Base-by-base conservation (phyloP, 1,284 basidiomycete genomes). In the Sphagnurus paluster region DNA sequence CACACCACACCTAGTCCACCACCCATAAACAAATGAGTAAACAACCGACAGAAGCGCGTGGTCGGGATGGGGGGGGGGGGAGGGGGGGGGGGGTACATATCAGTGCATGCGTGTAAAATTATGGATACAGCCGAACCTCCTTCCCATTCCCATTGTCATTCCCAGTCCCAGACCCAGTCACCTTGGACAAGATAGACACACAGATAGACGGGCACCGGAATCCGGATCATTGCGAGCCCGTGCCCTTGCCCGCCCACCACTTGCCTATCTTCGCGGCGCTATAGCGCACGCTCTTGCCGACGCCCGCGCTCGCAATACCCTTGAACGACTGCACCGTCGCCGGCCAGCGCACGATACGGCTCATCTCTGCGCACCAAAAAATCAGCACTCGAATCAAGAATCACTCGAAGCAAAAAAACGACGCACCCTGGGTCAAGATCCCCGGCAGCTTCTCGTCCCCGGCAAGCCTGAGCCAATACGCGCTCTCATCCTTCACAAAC, bases 291-390 rank as follows among this genome's bases (percentile, higher is more conserved):
- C 88, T 91, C 75, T 94, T 94, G 36, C 76, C 70, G 5, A 88
- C 59, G 0, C 93, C 93, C 4, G 91, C 90, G 44, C 87, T 93
- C 14, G 90, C 76, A 42, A 97, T 63, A 6, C 94, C 94, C 68
- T 97, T 98, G 54, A 90, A 57, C 5, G 87, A 80, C 69, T 98
- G 93, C 9, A 90, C 74, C 3, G 90, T 82, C 8, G 93, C 91
- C 4, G 94, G 91, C 49, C 82, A 76, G 50, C 84, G 77, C 41
- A 97, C 93, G 60, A 95, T 94, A 20, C 70, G 67, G 30, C 74
- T 67, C 71, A 93, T 81, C 67, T 91, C 90, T 91, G 57, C n/a
- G n/a, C n/a, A n/a, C 16, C 39, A 26, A 48, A 37, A 36, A 19
- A 39, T 34, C 17, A 45, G 16, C 26, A 36, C 20, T 29, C 28